Evolutionary conservation across 192 early-diverging fungal genomes (phyloP).

Genomic region (Gaertneriomyces sp.): DNA sequence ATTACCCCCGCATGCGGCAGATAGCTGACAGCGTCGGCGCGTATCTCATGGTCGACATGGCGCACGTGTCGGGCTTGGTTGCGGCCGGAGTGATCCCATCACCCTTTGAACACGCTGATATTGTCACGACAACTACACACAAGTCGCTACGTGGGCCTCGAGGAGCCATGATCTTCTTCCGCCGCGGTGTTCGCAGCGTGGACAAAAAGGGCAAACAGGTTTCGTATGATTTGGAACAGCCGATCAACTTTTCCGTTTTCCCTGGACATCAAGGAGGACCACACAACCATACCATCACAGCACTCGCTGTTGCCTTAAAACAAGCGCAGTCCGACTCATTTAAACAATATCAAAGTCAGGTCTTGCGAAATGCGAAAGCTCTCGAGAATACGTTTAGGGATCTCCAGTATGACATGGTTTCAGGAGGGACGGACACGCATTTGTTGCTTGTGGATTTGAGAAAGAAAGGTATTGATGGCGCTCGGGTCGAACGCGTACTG

Average conservation of each 20-base stretch:
- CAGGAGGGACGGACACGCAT: conserved; percentile 94
- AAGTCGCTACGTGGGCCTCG: conserved; percentile 98
- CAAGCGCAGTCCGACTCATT: conserved; percentile 74
- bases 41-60: conserved; percentile 96
- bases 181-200: conserved; percentile 80
- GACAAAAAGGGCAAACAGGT: conserved; percentile 90
- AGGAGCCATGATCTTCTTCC: conserved; percentile 98
- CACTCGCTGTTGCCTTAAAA: conserved; percentile 91
- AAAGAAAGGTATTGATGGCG: conserved; percentile 83
- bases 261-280: conserved; percentile 99
- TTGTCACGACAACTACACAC: conserved; percentile 99
- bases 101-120: conserved; percentile 90
- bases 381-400: conserved; percentile 75
- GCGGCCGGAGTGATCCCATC: conserved; percentile 82
- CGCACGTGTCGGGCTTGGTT: conserved; percentile 88
- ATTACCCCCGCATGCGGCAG: conserved; percentile 79
- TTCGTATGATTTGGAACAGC: conserved; percentile 87
- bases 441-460: conserved; percentile 86
- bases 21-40: conserved; percentile 80
- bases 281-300: conserved; percentile 98
- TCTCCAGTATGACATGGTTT: conserved; percentile 77
- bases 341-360: conserved; percentile 87
- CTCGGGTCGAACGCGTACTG: conserved; percentile 90
- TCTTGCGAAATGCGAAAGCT: conserved; percentile 83
- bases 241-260: conserved; percentile 96